Evolutionary conservation across 768 basidiomycete genomes (phyloP), one percentile per base, ranked within the genome.

Genomic region (Hirschioporus abietinus): DNA sequence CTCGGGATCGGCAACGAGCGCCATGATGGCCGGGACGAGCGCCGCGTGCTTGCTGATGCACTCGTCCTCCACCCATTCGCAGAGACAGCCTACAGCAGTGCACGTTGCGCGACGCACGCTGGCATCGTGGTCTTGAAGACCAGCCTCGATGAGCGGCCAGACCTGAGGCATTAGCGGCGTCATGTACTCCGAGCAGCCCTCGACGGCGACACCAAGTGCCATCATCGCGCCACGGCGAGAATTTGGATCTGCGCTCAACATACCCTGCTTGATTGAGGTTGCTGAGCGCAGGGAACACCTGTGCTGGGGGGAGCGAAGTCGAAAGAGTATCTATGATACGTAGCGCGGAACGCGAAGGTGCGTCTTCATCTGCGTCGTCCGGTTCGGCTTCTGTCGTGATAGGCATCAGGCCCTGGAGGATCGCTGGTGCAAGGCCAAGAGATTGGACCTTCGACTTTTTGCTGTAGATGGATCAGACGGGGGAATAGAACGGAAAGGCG

Each of bases 151-250:
- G 66, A 96, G 83, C 1, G 96, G 95, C 97, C 97, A 99, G 30
- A 99, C 89, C 72, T 93, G 84, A 68, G 76, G 78, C 85, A 99
- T 94, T 71, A 95, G 84, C 9, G 96, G 94, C 35, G 94, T 93
- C 87, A 99, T 98, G 79, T 82, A 99, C 81, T 99, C 96, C 79
- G 91, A 93, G 82, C 96, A 98, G 20, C 97, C 97, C 76, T 99
- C 97, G 66, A 99, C 95, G 60, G 89, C 88, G 63, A 99, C 93
- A 70, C 97, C 97, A 63, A 99, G 88, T 1, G 96, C 92, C 72
- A 96, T 93, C 80, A 99, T 90, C 8, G 95, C 96, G 62, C 93
- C 92, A 64, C 96, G 95, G 35, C 97, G 90, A 72, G 88, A 80
- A 64, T 84, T 80, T 0, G 94, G 84, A 70, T 98, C 89, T 7